phyloP scores from a whole-genome alignment of 345 rosid genomes.

The Diplotaxis tenuifolia region DNA sequence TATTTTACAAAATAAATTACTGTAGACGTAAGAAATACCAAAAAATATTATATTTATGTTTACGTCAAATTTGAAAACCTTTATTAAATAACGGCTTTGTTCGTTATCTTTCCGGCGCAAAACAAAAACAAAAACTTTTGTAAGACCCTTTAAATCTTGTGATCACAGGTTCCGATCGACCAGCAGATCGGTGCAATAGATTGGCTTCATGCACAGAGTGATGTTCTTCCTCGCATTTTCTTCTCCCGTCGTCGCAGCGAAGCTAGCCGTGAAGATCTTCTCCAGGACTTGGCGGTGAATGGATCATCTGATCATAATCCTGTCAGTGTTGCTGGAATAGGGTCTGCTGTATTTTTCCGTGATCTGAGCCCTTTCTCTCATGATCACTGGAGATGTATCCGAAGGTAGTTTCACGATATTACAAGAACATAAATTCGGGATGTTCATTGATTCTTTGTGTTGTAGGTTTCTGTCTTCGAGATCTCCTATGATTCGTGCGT shows the following conservation, averaged over 20 bases:
- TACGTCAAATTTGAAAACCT: background rate
- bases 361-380: constrained; percentile 68
- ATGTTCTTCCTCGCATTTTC: constrained; percentile 64
- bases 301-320: constrained; percentile 39
- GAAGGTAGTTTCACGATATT: constrained; percentile 42
- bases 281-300: constrained; percentile 36
- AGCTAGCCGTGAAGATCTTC: constrained; percentile 31
- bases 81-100: background rate
- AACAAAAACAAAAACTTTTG: background rate
- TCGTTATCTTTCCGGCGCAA: constrained; percentile 18
- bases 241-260: constrained; percentile 50
- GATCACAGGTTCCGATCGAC: constrained; percentile 57
- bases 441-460: background rate
- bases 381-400: constrained; percentile 71
- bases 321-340: constrained; percentile 73
- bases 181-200: too few species aligned
- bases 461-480: constrained; percentile 43
- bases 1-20: too few species aligned
- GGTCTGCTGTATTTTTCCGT: constrained; percentile 70
- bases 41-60: too few species aligned
- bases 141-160: background rate
- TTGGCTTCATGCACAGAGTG: constrained; percentile 70
- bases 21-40: too few species aligned
- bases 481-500: too few species aligned
- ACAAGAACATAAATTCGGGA: background rate